Evolutionary conservation across 345 rosid species (phyloP), one percentile per base, ranked within the genome.

Genomic region (Gossypium arboreum): DNA sequence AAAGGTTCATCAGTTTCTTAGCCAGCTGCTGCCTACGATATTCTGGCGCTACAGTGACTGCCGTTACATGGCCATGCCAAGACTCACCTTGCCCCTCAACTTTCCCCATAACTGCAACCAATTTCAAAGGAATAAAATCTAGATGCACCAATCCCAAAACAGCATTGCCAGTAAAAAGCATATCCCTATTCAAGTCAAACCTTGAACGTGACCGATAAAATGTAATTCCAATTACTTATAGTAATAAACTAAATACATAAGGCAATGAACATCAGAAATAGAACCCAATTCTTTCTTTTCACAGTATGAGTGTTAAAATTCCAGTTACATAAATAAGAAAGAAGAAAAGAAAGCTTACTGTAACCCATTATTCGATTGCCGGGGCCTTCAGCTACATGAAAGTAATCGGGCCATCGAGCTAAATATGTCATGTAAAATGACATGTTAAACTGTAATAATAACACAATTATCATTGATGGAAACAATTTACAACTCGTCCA

Each of bases 31-130:
- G 96, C 86, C 98, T 84, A 65, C 98, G 88, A 74, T 91, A 95
- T 45, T 95, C 97, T 44, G 93, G 84, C 18, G 97, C 87, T 44
- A 93, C 97, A 27, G 98, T 93, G 45, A 93, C 97, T 3, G 98
- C 98, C 17, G 97, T 95, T 20, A 93, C 97, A 79, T 91, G 98
- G 59, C 99, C 98, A 73, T 95, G 98, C 99, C 98, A 95, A 6
- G 94, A 93, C 80, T 93, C 99, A 67, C 98, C 99, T 27, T 91
- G 97, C 62, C 97, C 99, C 88, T 95, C 98, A 25, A 91, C 94
- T 77, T 95, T 95, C 55, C 97, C 98, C 99, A 95, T 93, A 51
- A 93, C 98, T 90, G 85, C 73, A 79, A 70, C 41, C 39, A 76
- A 80, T 72, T 61, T 68, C 61, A 41, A 9, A 70, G 57, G 64